These are phyloP conservation scores for Fusarium sarcochroum DNA, from an alignment of 2,329 filamentous ascomycete genomes.

Conservation along the genomic window DNA sequence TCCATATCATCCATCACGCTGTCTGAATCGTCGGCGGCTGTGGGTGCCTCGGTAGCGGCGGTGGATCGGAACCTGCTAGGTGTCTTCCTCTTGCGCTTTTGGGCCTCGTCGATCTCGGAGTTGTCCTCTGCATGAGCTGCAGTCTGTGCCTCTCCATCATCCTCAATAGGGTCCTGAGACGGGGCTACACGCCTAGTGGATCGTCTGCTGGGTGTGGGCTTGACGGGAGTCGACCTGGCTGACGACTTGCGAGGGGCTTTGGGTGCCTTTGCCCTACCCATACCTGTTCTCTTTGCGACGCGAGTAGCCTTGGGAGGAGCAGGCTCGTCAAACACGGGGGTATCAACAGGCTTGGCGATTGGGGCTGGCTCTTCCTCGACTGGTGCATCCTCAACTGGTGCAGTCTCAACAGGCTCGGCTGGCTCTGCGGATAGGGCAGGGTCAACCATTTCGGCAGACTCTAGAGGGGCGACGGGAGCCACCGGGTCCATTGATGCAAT, in stretches of 20 bases:
- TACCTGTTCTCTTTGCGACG: slow-evolving; percentile 44
- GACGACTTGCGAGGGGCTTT: slow-evolving; percentile 38
- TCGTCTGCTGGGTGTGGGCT: slow-evolving; percentile 41
- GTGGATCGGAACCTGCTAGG: slow-evolving; percentile 50
- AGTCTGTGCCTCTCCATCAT: slow-evolving; percentile 38
- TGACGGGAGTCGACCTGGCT: slow-evolving; percentile 46
- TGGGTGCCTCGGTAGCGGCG: slow-evolving; percentile 20
- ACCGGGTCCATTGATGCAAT: slow-evolving; percentile 33
- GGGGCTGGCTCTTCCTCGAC: slow-evolving; percentile 20
- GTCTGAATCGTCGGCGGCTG: slow-evolving; percentile 46
- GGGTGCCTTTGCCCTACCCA: slow-evolving; percentile 39
- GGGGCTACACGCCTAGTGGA: slow-evolving; percentile 44
- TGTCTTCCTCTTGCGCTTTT: slow-evolving; percentile 47
- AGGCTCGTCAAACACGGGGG: slow-evolving; percentile 37
- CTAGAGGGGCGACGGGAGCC: slow-evolving; percentile 23
- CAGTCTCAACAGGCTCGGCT: slow-evolving; percentile 11
- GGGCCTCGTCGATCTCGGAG: slow-evolving; percentile 48
- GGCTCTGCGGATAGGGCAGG: slow-evolving; percentile 39
- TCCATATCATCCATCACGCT: slow-evolving; percentile 62
- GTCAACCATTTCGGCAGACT: slow-evolving; percentile 39
- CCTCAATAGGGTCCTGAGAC: slow-evolving; percentile 53
- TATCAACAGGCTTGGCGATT: slow-evolving; percentile 26
- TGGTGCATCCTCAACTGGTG: not conserved
- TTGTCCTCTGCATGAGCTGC: slow-evolving; percentile 35
- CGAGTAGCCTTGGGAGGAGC: slow-evolving; percentile 47